Evolutionary conservation across 2,329 filamentous ascomycete genomes (phyloP).

Genomic region (Neofusicoccum laricinum): DNA sequence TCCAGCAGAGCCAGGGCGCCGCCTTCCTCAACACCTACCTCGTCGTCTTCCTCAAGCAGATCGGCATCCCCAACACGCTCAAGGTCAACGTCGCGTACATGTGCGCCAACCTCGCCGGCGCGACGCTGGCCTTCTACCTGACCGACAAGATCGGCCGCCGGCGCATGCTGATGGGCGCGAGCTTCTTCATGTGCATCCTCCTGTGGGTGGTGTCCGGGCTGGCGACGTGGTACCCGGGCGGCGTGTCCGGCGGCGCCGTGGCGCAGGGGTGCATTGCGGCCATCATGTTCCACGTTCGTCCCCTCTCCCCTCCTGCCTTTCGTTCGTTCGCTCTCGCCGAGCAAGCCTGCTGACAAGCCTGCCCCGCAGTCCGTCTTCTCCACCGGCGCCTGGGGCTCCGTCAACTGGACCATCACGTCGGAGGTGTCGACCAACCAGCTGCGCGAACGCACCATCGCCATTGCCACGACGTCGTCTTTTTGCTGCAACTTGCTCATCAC

Average conservation of each 20-base stretch:
- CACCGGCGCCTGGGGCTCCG: slow-evolving; percentile 4
- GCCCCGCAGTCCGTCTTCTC: not conserved
- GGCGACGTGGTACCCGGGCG: slow-evolving; percentile 1
- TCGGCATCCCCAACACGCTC: not conserved
- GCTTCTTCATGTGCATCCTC: not conserved
- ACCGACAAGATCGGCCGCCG: slow-evolving; percentile 2
- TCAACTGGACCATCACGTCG: slow-evolving; percentile 2
- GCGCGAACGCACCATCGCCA: not conserved
- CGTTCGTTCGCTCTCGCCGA: no score
- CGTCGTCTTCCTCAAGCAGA: slow-evolving; percentile 3
- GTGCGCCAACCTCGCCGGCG: not conserved
- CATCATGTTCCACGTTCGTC: not conserved
- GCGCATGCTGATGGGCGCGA: not conserved
- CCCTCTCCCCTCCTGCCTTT: no score
- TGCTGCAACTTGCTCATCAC: not conserved
- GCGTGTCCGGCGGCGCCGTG: not conserved
- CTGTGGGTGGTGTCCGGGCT: slow-evolving; percentile 1
- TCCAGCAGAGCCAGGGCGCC: not conserved
- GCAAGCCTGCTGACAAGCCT: no score
- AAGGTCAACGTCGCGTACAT: slow-evolving; percentile 2
- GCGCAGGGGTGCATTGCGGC: not conserved
- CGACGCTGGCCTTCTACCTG: not conserved
- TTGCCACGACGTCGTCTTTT: not conserved
- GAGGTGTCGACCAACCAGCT: not conserved
- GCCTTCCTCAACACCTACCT: slow-evolving; percentile 4